Conservation (phyloP, 805 yeast species). For the Lachancea cidri region DNA sequence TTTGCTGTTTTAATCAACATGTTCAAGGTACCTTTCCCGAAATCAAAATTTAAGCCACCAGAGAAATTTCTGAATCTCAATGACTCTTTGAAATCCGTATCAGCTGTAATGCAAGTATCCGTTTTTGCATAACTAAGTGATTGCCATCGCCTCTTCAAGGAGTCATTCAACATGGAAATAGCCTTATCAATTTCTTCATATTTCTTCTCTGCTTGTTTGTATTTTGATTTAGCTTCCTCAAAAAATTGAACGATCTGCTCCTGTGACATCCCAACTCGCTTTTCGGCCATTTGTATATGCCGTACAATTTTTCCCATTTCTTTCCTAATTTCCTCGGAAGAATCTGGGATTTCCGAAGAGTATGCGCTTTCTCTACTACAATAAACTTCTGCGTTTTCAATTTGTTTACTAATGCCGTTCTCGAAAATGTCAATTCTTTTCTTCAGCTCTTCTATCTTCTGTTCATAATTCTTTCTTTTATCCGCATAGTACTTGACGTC, state of each 20-base stretch:
- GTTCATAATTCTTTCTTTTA: constrained; percentile 14
- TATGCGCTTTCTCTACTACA: constrained; percentile 47
- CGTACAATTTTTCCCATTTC: constrained; percentile 45
- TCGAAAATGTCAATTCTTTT: constrained; percentile 27
- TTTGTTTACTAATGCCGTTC: constrained; percentile 26
- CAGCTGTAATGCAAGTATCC: constrained; percentile 44
- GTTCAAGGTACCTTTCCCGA: constrained; percentile 43
- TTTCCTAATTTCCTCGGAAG: constrained; percentile 42
- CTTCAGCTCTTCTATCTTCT: constrained; percentile 20
- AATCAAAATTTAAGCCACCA: constrained; percentile 67
- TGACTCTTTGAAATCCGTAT: constrained; percentile 52
- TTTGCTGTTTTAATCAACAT: constrained; percentile 59
- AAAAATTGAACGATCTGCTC: constrained; percentile 50
- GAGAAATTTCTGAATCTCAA: constrained; percentile 63
- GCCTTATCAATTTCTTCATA: constrained; percentile 34
- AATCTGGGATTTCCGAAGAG: constrained; percentile 36
- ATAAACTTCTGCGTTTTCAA: constrained; percentile 33
- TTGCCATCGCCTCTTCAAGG: constrained; percentile 40
- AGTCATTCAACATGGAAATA: constrained; percentile 30
- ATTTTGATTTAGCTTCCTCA: constrained; percentile 39
- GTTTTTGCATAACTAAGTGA: constrained; percentile 39
- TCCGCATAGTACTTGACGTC: constrained; percentile 23
- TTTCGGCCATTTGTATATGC: constrained; percentile 49
- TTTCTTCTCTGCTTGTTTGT: constrained; percentile 39
- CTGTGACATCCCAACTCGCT: constrained; percentile 47